Percentiles rank a stretch among this genome's conserved stretches.
Evolutionary conservation across 1,139 yeast species (phyloP).

Genomic region (Yamadazyma triangularis): DNA sequence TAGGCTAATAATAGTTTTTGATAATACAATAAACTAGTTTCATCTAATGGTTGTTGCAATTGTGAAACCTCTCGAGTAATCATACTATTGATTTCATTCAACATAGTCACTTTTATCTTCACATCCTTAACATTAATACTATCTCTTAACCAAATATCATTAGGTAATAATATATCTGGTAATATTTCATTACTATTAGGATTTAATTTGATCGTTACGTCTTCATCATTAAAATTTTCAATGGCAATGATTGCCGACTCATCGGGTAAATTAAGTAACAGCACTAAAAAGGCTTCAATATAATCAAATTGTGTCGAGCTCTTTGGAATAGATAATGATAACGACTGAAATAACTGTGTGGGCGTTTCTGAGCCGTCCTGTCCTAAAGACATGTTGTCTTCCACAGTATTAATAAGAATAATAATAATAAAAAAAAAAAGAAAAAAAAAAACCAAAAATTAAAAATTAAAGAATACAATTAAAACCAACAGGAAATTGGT

Average conservation of each 20-base stretch:
- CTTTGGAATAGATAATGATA: slow-evolving; percentile 9
- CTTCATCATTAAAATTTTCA: not conserved
- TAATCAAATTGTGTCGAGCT: slow-evolving; percentile 13
- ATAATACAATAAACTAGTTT: slow-evolving; percentile 28
- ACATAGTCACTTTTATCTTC: slow-evolving; percentile 29
- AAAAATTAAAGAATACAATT: too few species aligned
- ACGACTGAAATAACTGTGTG: slow-evolving; percentile 7
- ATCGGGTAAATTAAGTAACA: slow-evolving; percentile 10
- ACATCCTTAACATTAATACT: slow-evolving; percentile 29
- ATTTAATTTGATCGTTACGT: not conserved
- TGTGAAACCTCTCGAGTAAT: slow-evolving; percentile 21
- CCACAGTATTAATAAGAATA: too few species aligned
- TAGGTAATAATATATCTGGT: slow-evolving; percentile 32
- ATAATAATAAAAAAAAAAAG: too few species aligned
- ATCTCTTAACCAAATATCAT: slow-evolving; percentile 37
- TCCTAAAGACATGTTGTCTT: too few species aligned
- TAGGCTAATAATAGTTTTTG: slow-evolving; percentile 34
- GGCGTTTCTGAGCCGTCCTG: slow-evolving; percentile 2
- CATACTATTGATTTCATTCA: slow-evolving; percentile 33
- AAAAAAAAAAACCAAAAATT: too few species aligned
- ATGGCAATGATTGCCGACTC: slow-evolving; percentile 2
- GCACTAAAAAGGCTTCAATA: slow-evolving; percentile 8
- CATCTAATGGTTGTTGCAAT: slow-evolving; percentile 19
- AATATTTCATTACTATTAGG: slow-evolving; percentile 21
- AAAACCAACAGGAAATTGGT: too few species aligned